Base-by-base conservation (phyloP, 2,329 filamentous ascomycete species). In the Daldinia sp. region DNA sequence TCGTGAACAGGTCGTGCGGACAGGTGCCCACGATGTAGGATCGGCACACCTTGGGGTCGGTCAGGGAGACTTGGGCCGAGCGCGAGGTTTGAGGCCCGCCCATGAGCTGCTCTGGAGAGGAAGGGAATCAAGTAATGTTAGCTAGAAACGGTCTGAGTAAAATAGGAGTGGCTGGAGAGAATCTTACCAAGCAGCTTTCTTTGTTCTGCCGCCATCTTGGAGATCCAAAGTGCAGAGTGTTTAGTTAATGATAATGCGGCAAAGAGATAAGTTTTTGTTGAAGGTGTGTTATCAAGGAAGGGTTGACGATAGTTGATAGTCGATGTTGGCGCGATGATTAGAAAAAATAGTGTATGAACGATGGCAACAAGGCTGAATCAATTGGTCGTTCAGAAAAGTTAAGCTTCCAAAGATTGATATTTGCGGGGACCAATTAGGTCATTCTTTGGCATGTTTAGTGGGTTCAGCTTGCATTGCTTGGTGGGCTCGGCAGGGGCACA, bases 1-100 rank as follows among this genome's bases (percentile, higher is more conserved):
- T 99, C 73, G 95, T 99, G 87, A 99, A 99, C 78, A 99, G 93
- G 79, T 99, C 96, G 85, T 98, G 95, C 0, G 96, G 96, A 80
- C 96, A 99, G 66, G 93, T 97, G 75, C 96, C 96, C 70, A 89
- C 94, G 56, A 99, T 88, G 81, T 95, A 98, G 18, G 94, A 98
- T 62, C 93, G 93, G 85, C 96, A 99, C 75, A 97, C 93, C 82
- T 97, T 98, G 60, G 92, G 87, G 81, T 98, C 96, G 67, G 90
- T 96, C 75, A 99, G 92, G 71, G 92, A 91, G 74, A 98, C 88
- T 80, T 97, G 92, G 42, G 92, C 88, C 74, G 90, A 89, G 83
- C 91, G 92, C 55, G 91, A 90, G 65, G 88, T 86, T 66, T 91
- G 87, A 64, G 91, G 90, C 72, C 88, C 88, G 79, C 93, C 93